Base-by-base conservation (phyloP, 208 protist species). In the Trypanosoma boissoni region DNA sequence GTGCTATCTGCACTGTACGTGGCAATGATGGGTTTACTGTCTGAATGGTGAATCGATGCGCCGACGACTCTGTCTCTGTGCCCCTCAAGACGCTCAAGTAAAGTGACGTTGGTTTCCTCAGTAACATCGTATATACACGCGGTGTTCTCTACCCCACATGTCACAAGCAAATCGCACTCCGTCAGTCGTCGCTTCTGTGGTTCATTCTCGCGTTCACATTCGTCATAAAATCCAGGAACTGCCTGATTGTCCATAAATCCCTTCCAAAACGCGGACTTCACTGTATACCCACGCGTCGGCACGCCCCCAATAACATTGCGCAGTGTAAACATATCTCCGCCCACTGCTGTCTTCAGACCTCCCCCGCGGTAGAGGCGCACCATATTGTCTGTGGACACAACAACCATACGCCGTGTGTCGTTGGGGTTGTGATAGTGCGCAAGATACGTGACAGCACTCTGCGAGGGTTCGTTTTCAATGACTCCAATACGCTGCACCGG, bases 41-140 rank as follows among this genome's bases (percentile, higher is more conserved):
- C 68, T 5, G 71, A 78, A 61, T 80, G 76, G 44, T 88, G 83
- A 57, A 92, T 62, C 7, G 76, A 59, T 50, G 80, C 86, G 0
- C 78, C 85, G n/a, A 83, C 82, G 16, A 95, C 85, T 24, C 85
- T 78, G 43, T 91, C 88, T n/a, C 85, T 64, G 57, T 95, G 88
- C 4, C 88, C 88, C 56, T 91, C 83, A 45, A 95, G 72, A 4
- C 68, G 52, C 68, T 95, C 80, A 51, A 95, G 48, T 53, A 92
- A 55, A 18, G 59, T 31, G 14, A 63, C 55, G 3, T 29, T 74
- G 21, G 79, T 81, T 28, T 81, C 76, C 32, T 92, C 85, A 9
- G 85, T 86, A n/a, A 91, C 76, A 51, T 95, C 85, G 48, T 83
- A 89, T 41, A 95, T 76, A 46, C 72, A 73, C 12, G 85, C 88